These are phyloP conservation scores for Penicillium dipodomyicola DNA, from an alignment of 495 filamentous ascomycete genomes.

Conservation along the genomic window DNA sequence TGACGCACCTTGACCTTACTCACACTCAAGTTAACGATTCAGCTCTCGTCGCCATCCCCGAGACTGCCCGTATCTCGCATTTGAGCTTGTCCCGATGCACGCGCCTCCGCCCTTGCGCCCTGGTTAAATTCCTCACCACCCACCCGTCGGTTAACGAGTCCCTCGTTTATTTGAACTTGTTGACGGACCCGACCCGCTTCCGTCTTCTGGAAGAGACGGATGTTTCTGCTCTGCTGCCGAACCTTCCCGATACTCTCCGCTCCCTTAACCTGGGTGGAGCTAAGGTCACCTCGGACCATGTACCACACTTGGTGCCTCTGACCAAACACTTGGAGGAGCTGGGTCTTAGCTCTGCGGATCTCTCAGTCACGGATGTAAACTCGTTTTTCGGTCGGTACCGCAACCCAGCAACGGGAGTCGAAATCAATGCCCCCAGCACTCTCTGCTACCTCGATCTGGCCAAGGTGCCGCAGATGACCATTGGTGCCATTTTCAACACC, in stretches of 20 bases:
- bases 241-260: slow-evolving; percentile 64
- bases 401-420: slow-evolving; percentile 19
- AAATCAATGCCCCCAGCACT: slow-evolving; percentile 57
- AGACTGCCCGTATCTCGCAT: slow-evolving; percentile 71
- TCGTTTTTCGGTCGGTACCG: slow-evolving; percentile 40
- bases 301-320: slow-evolving; percentile 62
- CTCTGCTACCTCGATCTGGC: slow-evolving; percentile 79
- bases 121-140: slow-evolving; percentile 69
- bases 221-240: slow-evolving; percentile 62
- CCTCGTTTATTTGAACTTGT: slow-evolving; percentile 72
- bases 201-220: slow-evolving; percentile 67
- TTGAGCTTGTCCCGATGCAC: slow-evolving; percentile 78
- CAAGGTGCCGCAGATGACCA: slow-evolving; percentile 53
- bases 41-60: slow-evolving; percentile 69
- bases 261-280: slow-evolving; percentile 77
- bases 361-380: slow-evolving; percentile 65
- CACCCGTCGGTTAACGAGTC: slow-evolving; percentile 66
- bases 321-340: slow-evolving; percentile 82
- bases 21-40: slow-evolving; percentile 75
- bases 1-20: slow-evolving; percentile 79
- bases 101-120: slow-evolving; percentile 59
- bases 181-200: slow-evolving; percentile 70
- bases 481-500: slow-evolving; percentile 61
- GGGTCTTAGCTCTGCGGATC: slow-evolving; percentile 63
- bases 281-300: slow-evolving; percentile 63